Percentiles rank a stretch among this genome's conserved stretches.
Evolutionary conservation across 805 yeast species (phyloP).

Genomic region (Metschnikowia lachancei): DNA sequence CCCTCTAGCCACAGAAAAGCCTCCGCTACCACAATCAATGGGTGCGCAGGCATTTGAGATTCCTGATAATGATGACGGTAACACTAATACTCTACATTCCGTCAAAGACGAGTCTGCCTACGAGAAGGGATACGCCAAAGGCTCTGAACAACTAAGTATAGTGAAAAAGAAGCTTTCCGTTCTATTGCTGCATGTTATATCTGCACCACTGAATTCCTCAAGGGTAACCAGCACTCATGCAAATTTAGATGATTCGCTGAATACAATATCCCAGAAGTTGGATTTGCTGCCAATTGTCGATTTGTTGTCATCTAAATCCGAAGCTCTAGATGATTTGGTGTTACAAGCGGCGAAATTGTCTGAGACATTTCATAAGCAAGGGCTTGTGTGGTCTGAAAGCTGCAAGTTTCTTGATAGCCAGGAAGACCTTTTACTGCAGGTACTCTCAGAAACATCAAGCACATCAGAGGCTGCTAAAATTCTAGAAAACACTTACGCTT

Average conservation of each 20-base stretch:
- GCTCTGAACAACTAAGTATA: conserved; percentile 28
- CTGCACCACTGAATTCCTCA: not conserved
- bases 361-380: conserved; percentile 28
- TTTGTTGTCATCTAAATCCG: conserved; percentile 29
- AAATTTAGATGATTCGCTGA: conserved; percentile 32
- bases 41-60: conserved; percentile 17
- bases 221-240: not conserved
- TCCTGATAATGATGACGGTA: conserved; percentile 10
- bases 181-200: conserved; percentile 6
- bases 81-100: not conserved
- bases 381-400: conserved; percentile 30
- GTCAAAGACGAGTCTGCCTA: conserved; percentile 25
- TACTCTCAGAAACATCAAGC: conserved; percentile 1
- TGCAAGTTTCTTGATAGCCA: conserved; percentile 22
- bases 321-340: conserved; percentile 28
- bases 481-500: conserved; percentile 1
- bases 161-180: conserved; percentile 19
- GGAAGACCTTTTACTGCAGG: conserved; percentile 26
- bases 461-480: not conserved
- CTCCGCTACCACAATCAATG: not conserved
- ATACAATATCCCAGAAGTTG: conserved; percentile 33
- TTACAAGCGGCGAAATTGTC: conserved; percentile 27
- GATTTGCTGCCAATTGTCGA: conserved; percentile 34
- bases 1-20: not conserved
- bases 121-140: conserved; percentile 36